Evolutionary conservation across 495 filamentous ascomycete species (phyloP).

Genomic region (Talaromyces liani): DNA sequence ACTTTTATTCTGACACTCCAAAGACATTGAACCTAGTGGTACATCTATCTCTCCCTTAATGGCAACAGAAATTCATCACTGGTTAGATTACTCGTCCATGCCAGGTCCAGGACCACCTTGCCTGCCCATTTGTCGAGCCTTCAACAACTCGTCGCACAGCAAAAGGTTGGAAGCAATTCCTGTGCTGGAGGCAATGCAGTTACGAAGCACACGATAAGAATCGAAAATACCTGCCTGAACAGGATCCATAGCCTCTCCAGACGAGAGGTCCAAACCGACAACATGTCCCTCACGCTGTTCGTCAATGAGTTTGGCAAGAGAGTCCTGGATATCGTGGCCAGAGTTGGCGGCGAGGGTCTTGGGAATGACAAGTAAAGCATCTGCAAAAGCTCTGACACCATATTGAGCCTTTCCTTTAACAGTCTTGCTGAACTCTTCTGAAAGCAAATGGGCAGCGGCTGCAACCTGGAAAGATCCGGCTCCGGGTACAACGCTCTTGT

Average conservation of each 20-base stretch:
- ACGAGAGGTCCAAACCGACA: constrained; percentile 78
- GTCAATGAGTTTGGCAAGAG: constrained; percentile 78
- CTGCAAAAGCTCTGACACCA: constrained; percentile 89
- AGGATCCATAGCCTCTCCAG: constrained; percentile 94
- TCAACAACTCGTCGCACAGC: constrained; percentile 93
- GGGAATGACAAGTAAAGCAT: constrained; percentile 87
- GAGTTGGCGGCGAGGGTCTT: constrained; percentile 96
- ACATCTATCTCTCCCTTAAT: not conserved
- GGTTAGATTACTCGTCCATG: constrained; percentile 31
- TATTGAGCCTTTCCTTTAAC: constrained; percentile 97
- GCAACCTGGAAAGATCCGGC: constrained; percentile 96
- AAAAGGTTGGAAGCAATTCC: constrained; percentile 94
- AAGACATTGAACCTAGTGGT: not conserved
- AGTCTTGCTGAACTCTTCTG: constrained; percentile 71
- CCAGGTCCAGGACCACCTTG: constrained; percentile 30
- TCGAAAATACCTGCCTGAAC: constrained; percentile 88
- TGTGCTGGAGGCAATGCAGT: constrained; percentile 86
- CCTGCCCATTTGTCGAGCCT: constrained; percentile 87
- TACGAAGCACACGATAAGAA: constrained; percentile 88
- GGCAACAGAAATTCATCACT: no score
- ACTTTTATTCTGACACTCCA: not conserved
- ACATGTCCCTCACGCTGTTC: constrained; percentile 77
- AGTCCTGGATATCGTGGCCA: constrained; percentile 91
- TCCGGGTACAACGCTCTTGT: constrained; percentile 88
- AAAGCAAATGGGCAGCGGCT: constrained; percentile 79